phyloP scores from a whole-genome alignment of 331 rosid species.

The Malus hybrid region DNA sequence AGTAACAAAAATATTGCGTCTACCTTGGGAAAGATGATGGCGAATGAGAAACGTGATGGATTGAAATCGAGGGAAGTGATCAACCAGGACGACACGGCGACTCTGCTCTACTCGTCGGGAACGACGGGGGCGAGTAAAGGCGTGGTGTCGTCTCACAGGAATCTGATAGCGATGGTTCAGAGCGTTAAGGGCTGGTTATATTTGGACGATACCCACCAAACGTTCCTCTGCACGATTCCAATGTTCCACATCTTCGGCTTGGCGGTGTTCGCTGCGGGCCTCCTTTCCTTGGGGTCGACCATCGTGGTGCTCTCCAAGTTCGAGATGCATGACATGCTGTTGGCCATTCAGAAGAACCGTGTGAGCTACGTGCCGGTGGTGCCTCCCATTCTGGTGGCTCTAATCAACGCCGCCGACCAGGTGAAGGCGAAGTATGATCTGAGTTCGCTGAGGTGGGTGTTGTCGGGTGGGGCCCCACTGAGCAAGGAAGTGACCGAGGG shows the following conservation, averaged over 20 bases:
- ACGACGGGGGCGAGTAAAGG: constrained; percentile 93
- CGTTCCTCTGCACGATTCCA: constrained; percentile 74
- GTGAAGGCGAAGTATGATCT: constrained; percentile 59
- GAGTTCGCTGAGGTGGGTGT: constrained; percentile 42
- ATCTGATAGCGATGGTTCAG: constrained; percentile 59
- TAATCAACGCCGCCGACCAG: constrained; percentile 50
- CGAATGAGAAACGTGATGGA: neutral
- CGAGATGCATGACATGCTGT: constrained; percentile 75
- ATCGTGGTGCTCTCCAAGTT: constrained; percentile 64
- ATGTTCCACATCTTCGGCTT: constrained; percentile 94
- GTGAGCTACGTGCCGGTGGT: constrained; percentile 68
- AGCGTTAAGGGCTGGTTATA: constrained; percentile 36
- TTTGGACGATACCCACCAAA: constrained; percentile 20
- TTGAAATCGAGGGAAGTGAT: constrained; percentile 33
- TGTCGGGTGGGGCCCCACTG: constrained; percentile 86
- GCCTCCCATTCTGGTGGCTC: constrained; percentile 77
- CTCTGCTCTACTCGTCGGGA: constrained; percentile 79
- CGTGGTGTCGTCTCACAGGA: constrained; percentile 67
- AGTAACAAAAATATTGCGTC: neutral
- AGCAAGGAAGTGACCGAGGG: constrained; percentile 88
- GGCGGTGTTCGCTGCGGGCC: constrained; percentile 52
- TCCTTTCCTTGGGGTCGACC: constrained; percentile 58
- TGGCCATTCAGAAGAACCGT: constrained; percentile 37
- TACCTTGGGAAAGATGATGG: constrained; percentile 48
- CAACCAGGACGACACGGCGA: constrained; percentile 71